These are phyloP conservation scores for Globisporangium perplexum DNA, from an alignment of 352 stramenopile species.

Conservation along the genomic window DNA sequence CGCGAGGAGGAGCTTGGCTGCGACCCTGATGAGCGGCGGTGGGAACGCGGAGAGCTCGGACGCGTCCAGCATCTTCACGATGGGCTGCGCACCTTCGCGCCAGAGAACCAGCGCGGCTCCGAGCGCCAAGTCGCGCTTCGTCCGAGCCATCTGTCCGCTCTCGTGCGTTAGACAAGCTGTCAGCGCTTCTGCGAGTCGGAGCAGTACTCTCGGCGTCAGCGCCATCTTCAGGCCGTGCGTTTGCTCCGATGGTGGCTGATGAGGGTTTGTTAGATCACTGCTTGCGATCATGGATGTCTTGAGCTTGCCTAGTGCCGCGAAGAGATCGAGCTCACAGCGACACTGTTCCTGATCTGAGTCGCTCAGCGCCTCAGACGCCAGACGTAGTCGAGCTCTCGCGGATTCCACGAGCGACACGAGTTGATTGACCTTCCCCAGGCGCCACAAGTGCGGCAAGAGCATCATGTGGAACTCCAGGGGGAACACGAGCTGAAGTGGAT, in stretches of 20 bases:
- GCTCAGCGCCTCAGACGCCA: background rate
- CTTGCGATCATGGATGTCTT: background rate
- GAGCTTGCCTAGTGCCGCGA: conserved; percentile 14
- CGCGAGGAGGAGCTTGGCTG: conserved; percentile 28
- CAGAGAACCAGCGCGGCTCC: conserved; percentile 31
- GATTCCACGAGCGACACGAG: conserved; percentile 19
- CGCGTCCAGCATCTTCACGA: conserved; percentile 30
- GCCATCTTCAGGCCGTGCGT: background rate
- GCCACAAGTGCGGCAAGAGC: conserved; percentile 20
- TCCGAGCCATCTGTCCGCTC: conserved; percentile 14
- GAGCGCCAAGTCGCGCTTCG: conserved; percentile 29
- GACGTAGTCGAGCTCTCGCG: conserved; percentile 8
- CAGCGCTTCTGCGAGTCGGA: conserved; percentile 14
- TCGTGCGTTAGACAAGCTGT: conserved; percentile 19
- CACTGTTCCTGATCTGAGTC: conserved; percentile 7
- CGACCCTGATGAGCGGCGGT: conserved; percentile 11
- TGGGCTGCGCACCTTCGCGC: conserved; percentile 21
- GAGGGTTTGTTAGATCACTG: background rate
- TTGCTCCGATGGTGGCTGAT: background rate
- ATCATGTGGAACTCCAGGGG: conserved; percentile 30
- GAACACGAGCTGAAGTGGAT: conserved; percentile 12
- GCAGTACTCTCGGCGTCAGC: background rate
- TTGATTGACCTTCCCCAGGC: conserved; percentile 15
- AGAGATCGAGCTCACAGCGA: conserved; percentile 21
- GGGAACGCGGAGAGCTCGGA: conserved; percentile 16